A percentile compares a stretch with the other conserved stretches of the same genome.
phyloP scores from a whole-genome alignment of 352 stramenopile genomes.

The Phytophthora chlamydospora region DNA sequence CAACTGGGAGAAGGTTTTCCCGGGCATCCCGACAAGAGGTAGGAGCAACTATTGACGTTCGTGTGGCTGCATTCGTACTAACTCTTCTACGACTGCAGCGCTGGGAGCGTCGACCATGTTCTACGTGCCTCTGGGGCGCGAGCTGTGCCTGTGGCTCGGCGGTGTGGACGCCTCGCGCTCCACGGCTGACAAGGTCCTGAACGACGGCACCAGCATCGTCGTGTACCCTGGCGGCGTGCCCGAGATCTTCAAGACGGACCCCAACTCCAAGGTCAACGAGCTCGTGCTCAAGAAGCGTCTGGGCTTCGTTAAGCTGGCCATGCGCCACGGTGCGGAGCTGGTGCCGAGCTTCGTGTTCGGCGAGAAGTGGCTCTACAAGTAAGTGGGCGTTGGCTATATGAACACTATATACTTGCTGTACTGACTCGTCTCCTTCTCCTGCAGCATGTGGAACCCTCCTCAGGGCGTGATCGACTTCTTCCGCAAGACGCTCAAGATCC shows the following conservation, averaged over 20 bases:
- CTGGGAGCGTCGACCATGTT: constrained; percentile 77
- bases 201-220: constrained; percentile 65
- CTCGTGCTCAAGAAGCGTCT: constrained; percentile 82
- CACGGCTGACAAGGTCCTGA: constrained; percentile 77
- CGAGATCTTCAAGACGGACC: constrained; percentile 81
- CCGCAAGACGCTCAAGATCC: constrained; percentile 75
- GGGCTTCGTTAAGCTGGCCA: constrained; percentile 83
- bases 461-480: constrained; percentile 65
- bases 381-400: constrained; percentile 7
- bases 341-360: constrained; percentile 82
- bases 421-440: constrained; percentile 13
- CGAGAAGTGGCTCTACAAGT: constrained; percentile 86
- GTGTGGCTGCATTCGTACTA: background rate
- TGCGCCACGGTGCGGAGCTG: constrained; percentile 75
- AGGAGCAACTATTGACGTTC: background rate
- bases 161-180: constrained; percentile 77
- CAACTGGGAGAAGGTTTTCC: constrained; percentile 78
- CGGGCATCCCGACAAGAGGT: constrained; percentile 60
- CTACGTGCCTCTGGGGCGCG: constrained; percentile 65
- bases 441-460: constrained; percentile 72
- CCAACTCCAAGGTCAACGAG: constrained; percentile 73
- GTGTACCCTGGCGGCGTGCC: constrained; percentile 80
- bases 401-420: background rate
- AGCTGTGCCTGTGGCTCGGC: constrained; percentile 74
- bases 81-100: constrained; percentile 28